Evolutionary conservation across 106 monocot genomes (phyloP).

Genomic region (Gastrodia elata): DNA sequence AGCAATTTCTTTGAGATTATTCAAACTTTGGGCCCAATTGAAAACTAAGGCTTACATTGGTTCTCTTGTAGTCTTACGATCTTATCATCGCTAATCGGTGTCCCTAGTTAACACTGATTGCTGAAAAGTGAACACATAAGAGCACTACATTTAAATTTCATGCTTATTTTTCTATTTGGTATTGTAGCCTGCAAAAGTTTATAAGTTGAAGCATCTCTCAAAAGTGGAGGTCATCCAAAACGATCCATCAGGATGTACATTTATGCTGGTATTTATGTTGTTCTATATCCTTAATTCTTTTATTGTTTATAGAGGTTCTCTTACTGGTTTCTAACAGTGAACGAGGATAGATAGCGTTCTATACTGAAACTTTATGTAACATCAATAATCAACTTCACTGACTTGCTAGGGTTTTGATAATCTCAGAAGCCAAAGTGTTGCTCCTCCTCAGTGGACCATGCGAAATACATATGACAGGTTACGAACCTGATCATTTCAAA

Average conservation of each 20-base stretch:
- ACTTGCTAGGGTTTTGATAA: constrained; percentile 84
- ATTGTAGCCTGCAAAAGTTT: constrained; percentile 81
- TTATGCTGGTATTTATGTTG: constrained; percentile 57
- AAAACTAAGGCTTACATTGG: background rate
- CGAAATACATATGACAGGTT: constrained; percentile 94
- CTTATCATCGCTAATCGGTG: background rate
- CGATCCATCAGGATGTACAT: constrained; percentile 92
- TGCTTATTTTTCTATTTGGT: constrained; percentile 6
- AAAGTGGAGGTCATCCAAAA: constrained; percentile 80
- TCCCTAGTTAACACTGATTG: background rate
- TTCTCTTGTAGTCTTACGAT: background rate
- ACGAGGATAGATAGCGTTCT: background rate
- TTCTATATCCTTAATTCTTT: background rate
- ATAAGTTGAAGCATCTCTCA: constrained; percentile 94
- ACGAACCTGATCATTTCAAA: constrained; percentile 2
- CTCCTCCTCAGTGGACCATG: constrained; percentile 98
- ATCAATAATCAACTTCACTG: background rate
- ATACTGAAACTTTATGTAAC: background rate
- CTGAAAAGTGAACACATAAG: background rate
- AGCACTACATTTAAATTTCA: background rate
- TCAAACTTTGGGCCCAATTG: no score
- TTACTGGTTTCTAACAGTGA: background rate
- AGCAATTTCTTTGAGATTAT: no score
- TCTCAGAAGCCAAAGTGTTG: constrained; percentile 84
- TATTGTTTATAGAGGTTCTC: background rate